Evolutionary conservation across 441 rosid species (phyloP), one percentile per base, ranked within the genome.

Genomic region (Populus trichocarpa): DNA sequence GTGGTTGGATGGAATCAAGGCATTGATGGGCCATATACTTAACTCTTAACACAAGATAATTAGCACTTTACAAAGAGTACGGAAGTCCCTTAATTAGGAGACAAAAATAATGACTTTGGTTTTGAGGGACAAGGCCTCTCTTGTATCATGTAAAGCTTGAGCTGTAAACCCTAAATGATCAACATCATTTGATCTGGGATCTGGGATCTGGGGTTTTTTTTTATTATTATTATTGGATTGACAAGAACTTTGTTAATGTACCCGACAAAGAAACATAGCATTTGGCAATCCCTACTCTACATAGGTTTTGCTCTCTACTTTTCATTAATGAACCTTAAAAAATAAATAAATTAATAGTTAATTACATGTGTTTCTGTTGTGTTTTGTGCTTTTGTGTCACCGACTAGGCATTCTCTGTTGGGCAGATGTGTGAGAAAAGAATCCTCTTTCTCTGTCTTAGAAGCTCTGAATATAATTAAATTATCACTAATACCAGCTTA

Each of bases 11-110:
- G n/a, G 2, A 25, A 53, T 20, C 10, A 73, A 59, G 33, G 75
- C 67, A 59, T 10, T 5, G 6, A 20, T 73, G 46, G 75, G 67
- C 13, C 75, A 32, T 40, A 40, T 12, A 59, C 28, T 2, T 16
- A 26, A 14, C 35, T 40, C 63, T 35, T 46, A 71, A 73, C 28
- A 11, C 68, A 16, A 33, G 33, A 61, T 61, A 73, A 73, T 59
- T 35, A 57, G 36, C 30, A 72, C 64, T 72, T 59, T 36, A 28
- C 22, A 22, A 16, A 33, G 68, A 63, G 25, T 33, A 23, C 6
- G 50, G 30, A 35, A 46, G 64, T 73, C 64, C 50, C 75, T n/a
- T 9, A 33, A 73, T 33, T 33, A 73, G 67, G 75, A 33, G 68
- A 73, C 75, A 59, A 57, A 72, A 11, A 3, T 6, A 38, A 59